Base-by-base conservation (phyloP, 2,329 filamentous ascomycete species). In the Alternaria panax region DNA sequence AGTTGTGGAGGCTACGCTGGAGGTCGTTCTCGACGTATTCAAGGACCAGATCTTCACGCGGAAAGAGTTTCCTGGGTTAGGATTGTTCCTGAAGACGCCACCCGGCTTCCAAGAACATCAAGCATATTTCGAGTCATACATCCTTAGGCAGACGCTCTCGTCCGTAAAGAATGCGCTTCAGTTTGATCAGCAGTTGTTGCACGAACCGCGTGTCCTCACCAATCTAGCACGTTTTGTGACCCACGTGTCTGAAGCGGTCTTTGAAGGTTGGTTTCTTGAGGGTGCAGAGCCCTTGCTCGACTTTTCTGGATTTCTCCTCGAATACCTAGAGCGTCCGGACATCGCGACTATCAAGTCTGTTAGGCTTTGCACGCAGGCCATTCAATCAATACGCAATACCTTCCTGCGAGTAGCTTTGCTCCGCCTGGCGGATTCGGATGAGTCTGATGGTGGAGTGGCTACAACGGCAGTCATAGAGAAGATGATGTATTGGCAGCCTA, bases 251-350 rank as follows among this genome's bases (percentile, higher is more conserved):
- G 95, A 99, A 75, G 92, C 92, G 6, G 90, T 97, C 12, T 97
- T 95, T 66, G 95, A 98, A 78, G 95, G 95, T 16, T 97, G 93
- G 92, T 98, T 98, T 72, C 87, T 97, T 63, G 90, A 95, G 65
- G 94, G 94, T 1, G 92, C 92, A 1, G 91, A 93, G 68, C 85
- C 88, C 4, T 86, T 95, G 67, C 85, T 98, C 30, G 93, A 98
- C 70, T 96, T 97, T 69, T 86, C 90, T 4, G 95, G 94, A 1
- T 88, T 90, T 53, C 80, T 97, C 7, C 79, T 99, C 7, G 95
- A 99, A 74, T 94, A 96, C 70, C 82, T 99, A 4, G 92, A 97
- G 74, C 87, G 91, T 9, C 90, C 93, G 0, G 92, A 97, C 14
- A 84, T 99, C 34, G 87, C 92, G 0, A 84, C 83, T 11, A 80